These are phyloP conservation scores for Tricharina praecox DNA, from an alignment of 495 filamentous ascomycete genomes.

Conservation along the genomic window DNA sequence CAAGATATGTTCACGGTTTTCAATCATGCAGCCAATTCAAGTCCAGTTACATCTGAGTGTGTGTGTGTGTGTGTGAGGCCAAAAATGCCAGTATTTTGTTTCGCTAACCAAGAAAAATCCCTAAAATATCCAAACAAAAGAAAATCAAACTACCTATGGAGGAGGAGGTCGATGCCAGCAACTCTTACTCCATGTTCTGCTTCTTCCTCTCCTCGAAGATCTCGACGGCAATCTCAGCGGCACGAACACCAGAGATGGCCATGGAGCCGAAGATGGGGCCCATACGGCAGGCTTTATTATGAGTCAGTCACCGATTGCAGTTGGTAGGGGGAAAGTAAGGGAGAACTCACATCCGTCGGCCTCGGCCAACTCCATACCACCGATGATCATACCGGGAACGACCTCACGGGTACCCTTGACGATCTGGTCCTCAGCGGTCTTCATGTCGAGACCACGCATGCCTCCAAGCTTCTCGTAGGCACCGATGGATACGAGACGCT, in stretches of 20 bases:
- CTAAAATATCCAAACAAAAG: too few relatives aligned
- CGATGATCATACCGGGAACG: constrained; percentile 71
- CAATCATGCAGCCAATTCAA: too few relatives aligned
- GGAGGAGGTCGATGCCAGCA: too few relatives aligned
- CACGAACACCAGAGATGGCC: constrained; percentile 70
- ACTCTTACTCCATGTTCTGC: constrained; percentile 31
- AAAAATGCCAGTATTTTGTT: too few relatives aligned
- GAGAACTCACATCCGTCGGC: constrained; percentile 42
- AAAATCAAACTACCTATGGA: too few relatives aligned
- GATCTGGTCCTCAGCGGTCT: constrained; percentile 72
- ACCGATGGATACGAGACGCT: constrained; percentile 69
- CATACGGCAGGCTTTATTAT: constrained; percentile 7
- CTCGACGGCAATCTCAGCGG: constrained; percentile 63
- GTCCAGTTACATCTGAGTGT: too few relatives aligned
- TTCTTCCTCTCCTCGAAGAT: constrained; percentile 61
- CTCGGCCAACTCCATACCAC: constrained; percentile 84
- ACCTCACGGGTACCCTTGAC: constrained; percentile 79
- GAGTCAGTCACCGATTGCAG: constrained; percentile 18
- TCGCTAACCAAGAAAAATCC: too few relatives aligned
- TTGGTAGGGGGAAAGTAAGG: constrained; percentile 43
- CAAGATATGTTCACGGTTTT: too few relatives aligned
- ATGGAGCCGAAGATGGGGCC: constrained; percentile 62
- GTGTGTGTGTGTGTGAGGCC: too few relatives aligned
- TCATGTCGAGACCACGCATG: constrained; percentile 87
- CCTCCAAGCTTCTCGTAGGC: constrained; percentile 65